phyloP scores from a whole-genome alignment of 306 rosid genomes.

The Dalbergia cultrata region DNA sequence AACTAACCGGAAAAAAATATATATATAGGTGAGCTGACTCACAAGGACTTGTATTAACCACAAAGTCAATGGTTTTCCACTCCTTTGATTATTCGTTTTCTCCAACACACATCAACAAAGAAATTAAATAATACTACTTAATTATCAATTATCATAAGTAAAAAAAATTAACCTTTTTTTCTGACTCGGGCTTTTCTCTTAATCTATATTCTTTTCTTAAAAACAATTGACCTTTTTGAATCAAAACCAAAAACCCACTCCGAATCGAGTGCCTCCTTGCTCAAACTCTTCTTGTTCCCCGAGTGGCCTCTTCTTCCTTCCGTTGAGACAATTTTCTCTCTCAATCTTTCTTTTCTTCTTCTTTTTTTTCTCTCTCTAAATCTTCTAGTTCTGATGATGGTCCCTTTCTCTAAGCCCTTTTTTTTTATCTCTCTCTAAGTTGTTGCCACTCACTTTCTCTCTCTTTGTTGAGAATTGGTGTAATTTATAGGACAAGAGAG shows the following conservation, averaged over 20 bases:
- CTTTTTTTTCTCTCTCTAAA: neutral
- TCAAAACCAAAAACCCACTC: conserved; percentile 24
- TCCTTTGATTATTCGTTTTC: neutral
- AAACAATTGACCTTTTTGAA: neutral
- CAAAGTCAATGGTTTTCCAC: conserved; percentile 48
- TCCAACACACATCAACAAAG: too few relatives aligned
- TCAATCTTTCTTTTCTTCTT: neutral
- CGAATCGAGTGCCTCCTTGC: neutral
- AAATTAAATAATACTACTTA: too few relatives aligned
- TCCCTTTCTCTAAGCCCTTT: neutral
- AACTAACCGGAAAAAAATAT: neutral
- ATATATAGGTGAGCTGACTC: conserved; percentile 42
- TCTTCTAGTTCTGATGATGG: conserved; percentile 1
- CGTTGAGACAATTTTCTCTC: neutral
- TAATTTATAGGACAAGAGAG: conserved; percentile 23
- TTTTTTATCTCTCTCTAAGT: conserved; percentile 5
- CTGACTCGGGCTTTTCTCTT: too few relatives aligned
- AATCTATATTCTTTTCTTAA: too few relatives aligned
- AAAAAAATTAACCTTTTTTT: too few relatives aligned
- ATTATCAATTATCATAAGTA: too few relatives aligned
- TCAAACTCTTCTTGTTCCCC: neutral
- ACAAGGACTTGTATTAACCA: conserved; percentile 32
- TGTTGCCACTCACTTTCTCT: neutral
- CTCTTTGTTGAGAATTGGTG: neutral
- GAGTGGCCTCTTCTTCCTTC: conserved; percentile 8